These are phyloP conservation scores for Starmerella bacillaris DNA, from an alignment of 805 yeast species.

Conservation along the genomic window DNA sequence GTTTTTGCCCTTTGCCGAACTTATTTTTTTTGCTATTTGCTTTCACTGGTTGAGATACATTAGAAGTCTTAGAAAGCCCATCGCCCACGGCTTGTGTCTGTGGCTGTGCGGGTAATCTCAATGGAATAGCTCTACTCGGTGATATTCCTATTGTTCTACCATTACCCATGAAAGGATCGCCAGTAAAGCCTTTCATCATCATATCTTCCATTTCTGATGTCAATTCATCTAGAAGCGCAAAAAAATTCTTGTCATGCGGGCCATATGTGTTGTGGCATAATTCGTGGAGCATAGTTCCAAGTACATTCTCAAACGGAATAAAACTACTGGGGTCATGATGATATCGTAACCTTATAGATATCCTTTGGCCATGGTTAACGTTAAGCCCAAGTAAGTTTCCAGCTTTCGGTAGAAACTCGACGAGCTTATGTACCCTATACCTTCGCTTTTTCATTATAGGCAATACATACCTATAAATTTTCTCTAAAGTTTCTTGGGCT, in stretches of 20 bases:
- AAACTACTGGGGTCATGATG: slow-evolving; percentile 36
- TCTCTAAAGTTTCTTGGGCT: slow-evolving; percentile 44
- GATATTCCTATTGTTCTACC: slow-evolving; percentile 31
- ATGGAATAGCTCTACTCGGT: neutral
- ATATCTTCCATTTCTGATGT: slow-evolving; percentile 30
- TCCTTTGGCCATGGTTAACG: slow-evolving; percentile 58
- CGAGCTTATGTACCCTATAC: slow-evolving; percentile 46
- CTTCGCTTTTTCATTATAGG: slow-evolving; percentile 58
- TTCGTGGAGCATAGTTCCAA: slow-evolving; percentile 82
- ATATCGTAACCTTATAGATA: slow-evolving; percentile 51
- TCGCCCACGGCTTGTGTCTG: no score
- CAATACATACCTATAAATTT: slow-evolving; percentile 48
- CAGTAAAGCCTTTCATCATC: slow-evolving; percentile 27
- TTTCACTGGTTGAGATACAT: no score
- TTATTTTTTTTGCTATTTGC: neutral
- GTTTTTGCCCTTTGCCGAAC: slow-evolving; percentile 20
- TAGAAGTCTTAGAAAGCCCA: no score
- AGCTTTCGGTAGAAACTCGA: slow-evolving; percentile 68
- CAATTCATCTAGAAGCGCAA: slow-evolving; percentile 43
- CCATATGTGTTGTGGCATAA: slow-evolving; percentile 64
- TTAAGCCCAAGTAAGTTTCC: slow-evolving; percentile 57
- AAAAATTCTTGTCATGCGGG: slow-evolving; percentile 62
- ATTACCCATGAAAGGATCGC: slow-evolving; percentile 34
- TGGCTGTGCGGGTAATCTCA: no score
- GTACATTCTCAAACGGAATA: slow-evolving; percentile 39